Evolutionary conservation across 805 yeast genomes (phyloP).

Genomic region (Metschnikowia colocasiae): DNA sequence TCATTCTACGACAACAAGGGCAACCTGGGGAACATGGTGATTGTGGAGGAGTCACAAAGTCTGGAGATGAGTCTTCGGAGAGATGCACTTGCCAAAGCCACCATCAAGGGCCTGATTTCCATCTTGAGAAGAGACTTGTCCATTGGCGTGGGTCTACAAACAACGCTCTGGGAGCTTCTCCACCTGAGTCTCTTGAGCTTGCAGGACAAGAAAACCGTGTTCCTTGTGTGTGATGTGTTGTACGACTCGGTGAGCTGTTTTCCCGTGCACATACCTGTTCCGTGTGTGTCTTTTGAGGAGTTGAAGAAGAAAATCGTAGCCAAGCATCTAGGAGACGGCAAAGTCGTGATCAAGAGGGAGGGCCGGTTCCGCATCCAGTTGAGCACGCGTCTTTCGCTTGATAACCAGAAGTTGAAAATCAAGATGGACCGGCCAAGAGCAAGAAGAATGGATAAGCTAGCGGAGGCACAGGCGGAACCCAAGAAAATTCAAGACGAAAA

Average conservation of each 20-base stretch:
- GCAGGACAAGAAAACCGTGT: slow-evolving; percentile 56
- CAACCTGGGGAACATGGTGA: slow-evolving; percentile 42
- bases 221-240: slow-evolving; percentile 62
- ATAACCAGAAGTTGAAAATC: not conserved
- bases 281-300: slow-evolving; percentile 49
- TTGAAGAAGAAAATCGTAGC: slow-evolving; percentile 58
- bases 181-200: slow-evolving; percentile 60
- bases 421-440: not conserved
- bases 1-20: slow-evolving; percentile 20
- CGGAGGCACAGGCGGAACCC: not conserved
- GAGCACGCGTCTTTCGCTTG: slow-evolving; percentile 8
- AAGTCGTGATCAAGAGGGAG: slow-evolving; percentile 58
- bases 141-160: slow-evolving; percentile 53
- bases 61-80: slow-evolving; percentile 49
- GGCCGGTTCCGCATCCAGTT: slow-evolving; percentile 54
- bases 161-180: slow-evolving; percentile 64
- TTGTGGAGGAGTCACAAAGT: slow-evolving; percentile 52
- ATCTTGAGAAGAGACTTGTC: slow-evolving; percentile 57
- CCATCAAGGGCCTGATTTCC: slow-evolving; percentile 63
- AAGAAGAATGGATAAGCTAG: too few species aligned
- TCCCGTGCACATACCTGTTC: slow-evolving; percentile 60
- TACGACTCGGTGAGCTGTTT: slow-evolving; percentile 59
- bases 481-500: too few species aligned
- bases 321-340: slow-evolving; percentile 48
- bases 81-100: slow-evolving; percentile 61